Evolutionary conservation across 768 basidiomycete species (phyloP).

Genomic region (Exidia glandulosa): DNA sequence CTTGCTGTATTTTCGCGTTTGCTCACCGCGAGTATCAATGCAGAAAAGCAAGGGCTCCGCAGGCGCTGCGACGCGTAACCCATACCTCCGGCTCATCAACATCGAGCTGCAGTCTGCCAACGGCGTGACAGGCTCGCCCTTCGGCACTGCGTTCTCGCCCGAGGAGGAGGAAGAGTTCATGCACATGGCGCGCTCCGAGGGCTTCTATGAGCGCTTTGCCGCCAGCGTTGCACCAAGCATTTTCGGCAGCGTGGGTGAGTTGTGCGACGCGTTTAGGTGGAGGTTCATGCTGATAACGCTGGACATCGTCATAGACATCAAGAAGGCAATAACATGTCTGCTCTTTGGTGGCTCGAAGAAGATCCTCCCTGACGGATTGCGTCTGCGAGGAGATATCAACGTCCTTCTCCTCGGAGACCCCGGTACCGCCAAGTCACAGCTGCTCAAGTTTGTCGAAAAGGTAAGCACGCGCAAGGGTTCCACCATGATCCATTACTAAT

Average conservation of each 20-base stretch:
- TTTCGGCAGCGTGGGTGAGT: constrained; percentile 80
- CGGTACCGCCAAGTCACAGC: constrained; percentile 95
- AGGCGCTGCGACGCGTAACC: constrained; percentile 83
- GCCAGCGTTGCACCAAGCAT: constrained; percentile 95
- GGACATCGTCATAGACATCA: constrained; percentile 61
- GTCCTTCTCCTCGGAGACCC: constrained; percentile 94
- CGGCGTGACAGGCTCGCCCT: constrained; percentile 59
- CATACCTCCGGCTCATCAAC: constrained; percentile 88
- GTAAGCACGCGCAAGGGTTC: constrained; percentile 20
- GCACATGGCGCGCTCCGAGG: constrained; percentile 78
- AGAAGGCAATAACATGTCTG: constrained; percentile 94
- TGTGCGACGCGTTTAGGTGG: background rate
- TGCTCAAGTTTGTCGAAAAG: constrained; percentile 98
- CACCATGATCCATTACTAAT: constrained; percentile 1
- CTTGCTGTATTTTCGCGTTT: background rate
- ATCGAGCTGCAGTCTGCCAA: constrained; percentile 81
- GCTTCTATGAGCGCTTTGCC: constrained; percentile 88
- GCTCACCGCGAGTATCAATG: background rate
- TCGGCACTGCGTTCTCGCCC: constrained; percentile 80
- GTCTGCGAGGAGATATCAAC: constrained; percentile 94
- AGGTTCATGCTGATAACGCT: constrained; percentile 2
- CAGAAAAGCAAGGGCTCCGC: constrained; percentile 52
- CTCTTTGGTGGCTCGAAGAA: constrained; percentile 97
- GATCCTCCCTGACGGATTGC: constrained; percentile 92
- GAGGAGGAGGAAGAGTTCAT: constrained; percentile 97